Evolutionary conservation across 352 stramenopile species (phyloP).

Genomic region (Pythium sukuiense): DNA sequence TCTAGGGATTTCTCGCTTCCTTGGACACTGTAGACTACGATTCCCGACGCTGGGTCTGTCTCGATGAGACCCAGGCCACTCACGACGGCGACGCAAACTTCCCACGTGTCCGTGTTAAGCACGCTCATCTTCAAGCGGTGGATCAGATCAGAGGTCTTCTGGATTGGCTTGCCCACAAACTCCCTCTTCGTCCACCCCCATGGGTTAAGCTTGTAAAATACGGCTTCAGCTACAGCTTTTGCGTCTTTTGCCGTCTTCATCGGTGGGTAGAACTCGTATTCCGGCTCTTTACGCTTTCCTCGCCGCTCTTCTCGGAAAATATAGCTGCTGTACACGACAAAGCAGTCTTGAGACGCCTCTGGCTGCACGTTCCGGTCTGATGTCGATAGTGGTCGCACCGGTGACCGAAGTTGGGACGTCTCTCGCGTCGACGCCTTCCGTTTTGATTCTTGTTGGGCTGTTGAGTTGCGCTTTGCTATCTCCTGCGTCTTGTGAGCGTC

Average conservation of each 20-base stretch:
- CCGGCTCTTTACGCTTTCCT: not conserved
- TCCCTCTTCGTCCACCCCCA: not conserved
- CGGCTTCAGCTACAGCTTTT: not conserved
- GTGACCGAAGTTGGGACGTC: too few species aligned
- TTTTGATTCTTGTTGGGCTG: too few species aligned
- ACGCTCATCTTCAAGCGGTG: not conserved
- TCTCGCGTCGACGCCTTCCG: too few species aligned
- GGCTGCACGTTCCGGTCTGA: not conserved
- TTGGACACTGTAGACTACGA: not conserved
- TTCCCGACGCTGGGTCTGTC: not conserved
- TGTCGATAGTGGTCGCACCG: not conserved
- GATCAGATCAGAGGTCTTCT: not conserved
- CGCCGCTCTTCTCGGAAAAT: not conserved
- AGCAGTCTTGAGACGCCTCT: not conserved
- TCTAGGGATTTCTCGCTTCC: not conserved
- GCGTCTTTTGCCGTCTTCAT: not conserved
- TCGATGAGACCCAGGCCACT: not conserved
- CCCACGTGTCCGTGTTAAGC: not conserved
- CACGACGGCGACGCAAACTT: not conserved
- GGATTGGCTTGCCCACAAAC: not conserved
- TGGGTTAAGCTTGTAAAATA: not conserved
- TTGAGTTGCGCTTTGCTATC: too few species aligned
- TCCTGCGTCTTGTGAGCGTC: too few species aligned
- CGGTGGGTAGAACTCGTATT: not conserved
- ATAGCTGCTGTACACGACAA: slow-evolving; percentile 4